Conservation (phyloP, 306 rosid genomes). For the Alnus glutinosa region DNA sequence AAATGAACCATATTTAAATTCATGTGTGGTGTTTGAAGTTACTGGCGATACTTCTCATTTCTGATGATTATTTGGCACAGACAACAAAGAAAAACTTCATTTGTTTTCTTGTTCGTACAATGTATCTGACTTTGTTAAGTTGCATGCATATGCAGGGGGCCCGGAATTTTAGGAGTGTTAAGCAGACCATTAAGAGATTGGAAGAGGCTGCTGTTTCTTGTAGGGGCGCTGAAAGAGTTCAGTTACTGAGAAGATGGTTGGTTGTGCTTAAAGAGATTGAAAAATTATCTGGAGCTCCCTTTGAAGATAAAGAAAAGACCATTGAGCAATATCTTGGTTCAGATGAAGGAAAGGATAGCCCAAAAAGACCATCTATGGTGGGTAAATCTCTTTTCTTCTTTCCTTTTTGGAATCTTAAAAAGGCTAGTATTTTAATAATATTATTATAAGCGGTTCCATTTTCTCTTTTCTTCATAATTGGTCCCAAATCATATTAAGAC, state of each 20-base stretch:
- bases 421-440: neutral
- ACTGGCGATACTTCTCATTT: neutral
- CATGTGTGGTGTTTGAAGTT: neutral
- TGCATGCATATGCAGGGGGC: conserved; percentile 45
- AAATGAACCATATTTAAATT: neutral
- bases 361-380: conserved; percentile 69
- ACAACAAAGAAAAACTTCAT: neutral
- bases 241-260: conserved; percentile 86
- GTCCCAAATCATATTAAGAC: neutral
- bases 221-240: conserved; percentile 73
- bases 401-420: neutral
- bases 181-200: conserved; percentile 68
- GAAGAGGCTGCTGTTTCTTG: conserved; percentile 86
- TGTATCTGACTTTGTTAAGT: neutral
- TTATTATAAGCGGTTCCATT: neutral
- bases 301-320: conserved; percentile 58
- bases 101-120: neutral
- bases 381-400: conserved; percentile 10
- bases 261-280: conserved; percentile 76
- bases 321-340: conserved; percentile 52
- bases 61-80: neutral
- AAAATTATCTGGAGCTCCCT: conserved; percentile 39
- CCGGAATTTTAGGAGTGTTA: conserved; percentile 67
- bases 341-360: conserved; percentile 67
- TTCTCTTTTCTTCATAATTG: neutral